Percentiles rank a stretch among this genome's conserved stretches.
Evolutionary conservation across 257 asterid genomes (phyloP).

Genomic region (Solanum pimpinellifolium): DNA sequence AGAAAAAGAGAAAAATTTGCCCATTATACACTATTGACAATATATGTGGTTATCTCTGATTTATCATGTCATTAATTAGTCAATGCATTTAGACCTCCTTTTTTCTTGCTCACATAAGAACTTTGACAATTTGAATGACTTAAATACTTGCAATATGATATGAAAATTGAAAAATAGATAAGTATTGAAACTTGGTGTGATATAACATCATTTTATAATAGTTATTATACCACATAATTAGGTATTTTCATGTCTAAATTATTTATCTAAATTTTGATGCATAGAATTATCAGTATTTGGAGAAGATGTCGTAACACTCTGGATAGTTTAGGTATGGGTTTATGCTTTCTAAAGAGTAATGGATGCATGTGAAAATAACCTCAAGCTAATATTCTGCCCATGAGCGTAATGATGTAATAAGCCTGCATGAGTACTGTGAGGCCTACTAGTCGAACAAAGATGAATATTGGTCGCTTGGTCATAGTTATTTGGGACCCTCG

Average conservation of each 20-base stretch:
- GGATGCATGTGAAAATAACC: not conserved
- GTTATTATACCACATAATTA: not conserved
- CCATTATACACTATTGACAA: not conserved
- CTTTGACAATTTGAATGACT: not conserved
- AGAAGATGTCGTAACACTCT: not conserved
- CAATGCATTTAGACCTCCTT: not conserved
- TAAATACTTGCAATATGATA: not conserved
- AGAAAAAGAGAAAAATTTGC: not conserved
- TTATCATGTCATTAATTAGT: not conserved
- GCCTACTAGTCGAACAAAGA: not conserved
- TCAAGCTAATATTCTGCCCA: not conserved
- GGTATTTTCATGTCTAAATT: not conserved
- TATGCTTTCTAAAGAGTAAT: not conserved
- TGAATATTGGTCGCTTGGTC: not conserved
- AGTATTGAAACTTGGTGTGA: not conserved
- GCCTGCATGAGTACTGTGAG: not conserved
- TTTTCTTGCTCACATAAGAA: not conserved
- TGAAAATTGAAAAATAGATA: not conserved
- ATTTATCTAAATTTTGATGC: not conserved
- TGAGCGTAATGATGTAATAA: not conserved
- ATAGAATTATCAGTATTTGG: not conserved
- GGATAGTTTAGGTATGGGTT: not conserved
- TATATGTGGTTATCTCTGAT: not conserved
- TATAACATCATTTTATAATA: not conserved
- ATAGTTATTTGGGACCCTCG: not conserved